phyloP scores from a whole-genome alignment of 23 red algal species.

The Gracilariopsis chorda region DNA sequence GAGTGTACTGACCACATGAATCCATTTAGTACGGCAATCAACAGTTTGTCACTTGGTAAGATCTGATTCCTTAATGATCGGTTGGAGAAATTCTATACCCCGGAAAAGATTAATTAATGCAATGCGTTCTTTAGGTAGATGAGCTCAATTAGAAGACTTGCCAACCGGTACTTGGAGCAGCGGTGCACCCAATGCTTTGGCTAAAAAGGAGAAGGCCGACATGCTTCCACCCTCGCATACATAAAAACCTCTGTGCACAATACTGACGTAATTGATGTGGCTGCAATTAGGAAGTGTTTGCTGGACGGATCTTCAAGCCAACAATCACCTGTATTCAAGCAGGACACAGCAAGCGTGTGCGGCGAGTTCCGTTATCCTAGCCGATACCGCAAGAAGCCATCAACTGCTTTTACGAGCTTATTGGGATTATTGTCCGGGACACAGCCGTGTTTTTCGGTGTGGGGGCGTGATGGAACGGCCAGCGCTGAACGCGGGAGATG shows the following conservation, averaged over 20 bases:
- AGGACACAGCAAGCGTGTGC: slow-evolving; percentile 58
- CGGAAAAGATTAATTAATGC: slow-evolving; percentile 60
- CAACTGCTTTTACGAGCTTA: slow-evolving; percentile 49
- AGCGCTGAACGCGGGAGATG: no score
- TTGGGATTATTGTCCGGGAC: slow-evolving; percentile 92
- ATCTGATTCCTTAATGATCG: slow-evolving; percentile 53
- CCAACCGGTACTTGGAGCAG: slow-evolving; percentile 86
- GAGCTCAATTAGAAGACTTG: slow-evolving; percentile 69
- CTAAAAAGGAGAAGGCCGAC: slow-evolving; percentile 72
- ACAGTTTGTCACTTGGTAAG: neutral
- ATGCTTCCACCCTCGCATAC: slow-evolving; percentile 92
- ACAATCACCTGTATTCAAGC: slow-evolving; percentile 78
- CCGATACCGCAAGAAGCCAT: slow-evolving; percentile 55
- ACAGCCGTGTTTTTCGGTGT: no score
- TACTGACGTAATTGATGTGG: slow-evolving; percentile 52
- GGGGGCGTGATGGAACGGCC: no score
- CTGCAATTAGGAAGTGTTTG: slow-evolving; percentile 49
- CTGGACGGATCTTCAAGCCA: slow-evolving; percentile 77
- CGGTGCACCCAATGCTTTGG: slow-evolving; percentile 39
- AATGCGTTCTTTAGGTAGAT: slow-evolving; percentile 85
- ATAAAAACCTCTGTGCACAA: slow-evolving; percentile 61
- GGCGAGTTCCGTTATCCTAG: slow-evolving; percentile 71
- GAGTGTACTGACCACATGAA: no score
- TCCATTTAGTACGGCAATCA: no score
- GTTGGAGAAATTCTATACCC: slow-evolving; percentile 69